Evolutionary conservation across 805 yeast species (phyloP), one percentile per base, ranked within the genome.

Genomic region (Candida adriatica): DNA sequence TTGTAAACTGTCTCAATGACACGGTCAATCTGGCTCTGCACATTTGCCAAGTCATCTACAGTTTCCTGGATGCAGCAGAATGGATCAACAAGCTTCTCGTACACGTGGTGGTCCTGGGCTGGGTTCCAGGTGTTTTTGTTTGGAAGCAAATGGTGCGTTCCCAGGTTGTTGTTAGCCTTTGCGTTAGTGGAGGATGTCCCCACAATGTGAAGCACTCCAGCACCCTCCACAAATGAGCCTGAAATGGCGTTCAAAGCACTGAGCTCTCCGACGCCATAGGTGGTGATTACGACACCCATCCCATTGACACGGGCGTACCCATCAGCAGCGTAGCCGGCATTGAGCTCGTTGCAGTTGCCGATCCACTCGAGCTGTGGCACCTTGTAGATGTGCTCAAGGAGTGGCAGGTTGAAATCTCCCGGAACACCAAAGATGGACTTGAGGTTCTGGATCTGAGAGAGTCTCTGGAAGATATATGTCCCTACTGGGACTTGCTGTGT

Each of bases 211-310:
- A 87, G 59, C 5, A 86, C 62, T 0, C 94, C 95, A 27, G 79
- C 81, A 43, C 70, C 77, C 55, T 87, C 96, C 16, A 92, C 81
- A 58, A 67, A 80, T 1, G 95, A 74, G 21, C 95, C 95, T 20
- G 85, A 69, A 24, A 83, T 65, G 24, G 94, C 96, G 55, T 85
- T 86, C 41, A 86, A 48, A 1, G 94, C 94, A 34, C 86, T 75
- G 34, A 86, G 64, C 55, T 86, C 95, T 27, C 96, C 96, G 13
- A 88, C 96, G 21, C 95, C 96, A 56, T 68, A 83, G 5, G 96
- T 87, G 1, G 67, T 61, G 19, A 61, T 43, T 7, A 61, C 35
- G 16, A 58, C 61, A 13, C 62, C 63, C 8, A 62, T 38, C 0
- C 44, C 42, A 35, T 60, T 61, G 29, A 62, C 35, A 41, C 87